Conservation (phyloP, 2,329 filamentous ascomycete species). For the Nothopassalora personata region DNA sequence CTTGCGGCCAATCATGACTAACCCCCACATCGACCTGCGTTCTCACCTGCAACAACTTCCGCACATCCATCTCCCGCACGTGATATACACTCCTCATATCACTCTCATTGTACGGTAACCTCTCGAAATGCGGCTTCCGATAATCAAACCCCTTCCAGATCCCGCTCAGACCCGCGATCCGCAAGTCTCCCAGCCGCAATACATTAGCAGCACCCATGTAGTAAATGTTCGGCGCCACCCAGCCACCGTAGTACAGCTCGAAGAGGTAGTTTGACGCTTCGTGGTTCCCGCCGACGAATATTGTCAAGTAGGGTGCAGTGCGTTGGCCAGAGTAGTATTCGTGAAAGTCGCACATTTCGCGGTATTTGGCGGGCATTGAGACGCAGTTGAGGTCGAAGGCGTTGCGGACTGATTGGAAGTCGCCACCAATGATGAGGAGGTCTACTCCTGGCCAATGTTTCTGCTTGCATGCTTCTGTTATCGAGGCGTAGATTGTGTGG, state of each 20-base stretch:
- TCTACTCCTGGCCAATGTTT: constrained; percentile 80
- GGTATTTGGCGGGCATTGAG: constrained; percentile 84
- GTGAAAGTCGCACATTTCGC: constrained; percentile 83
- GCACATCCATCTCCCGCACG: constrained; percentile 80
- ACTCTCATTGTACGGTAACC: constrained; percentile 72
- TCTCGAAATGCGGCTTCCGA: constrained; percentile 73
- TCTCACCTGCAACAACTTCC: constrained; percentile 78
- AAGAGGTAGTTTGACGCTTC: constrained; percentile 86
- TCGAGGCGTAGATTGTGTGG: constrained; percentile 81
- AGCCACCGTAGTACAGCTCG: constrained; percentile 93
- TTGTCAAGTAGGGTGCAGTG: constrained; percentile 77
- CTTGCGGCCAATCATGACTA: constrained; percentile 92
- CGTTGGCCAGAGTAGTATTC: constrained; percentile 81
- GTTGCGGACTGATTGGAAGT: constrained; percentile 92
- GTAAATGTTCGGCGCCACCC: constrained; percentile 96
- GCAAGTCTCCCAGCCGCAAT: constrained; percentile 71
- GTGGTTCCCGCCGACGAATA: constrained; percentile 93
- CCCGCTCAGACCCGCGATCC: constrained; percentile 84
- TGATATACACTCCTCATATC: constrained; percentile 85
- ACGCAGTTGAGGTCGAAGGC: constrained; percentile 81
- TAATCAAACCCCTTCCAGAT: constrained; percentile 95
- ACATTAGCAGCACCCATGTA: constrained; percentile 93
- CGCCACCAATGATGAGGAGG: constrained; percentile 87
- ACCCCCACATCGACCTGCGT: constrained; percentile 86
- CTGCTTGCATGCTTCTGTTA: constrained; percentile 61